Conservation (phyloP, 2,329 filamentous ascomycete genomes). For the Ilyonectria robusta region DNA sequence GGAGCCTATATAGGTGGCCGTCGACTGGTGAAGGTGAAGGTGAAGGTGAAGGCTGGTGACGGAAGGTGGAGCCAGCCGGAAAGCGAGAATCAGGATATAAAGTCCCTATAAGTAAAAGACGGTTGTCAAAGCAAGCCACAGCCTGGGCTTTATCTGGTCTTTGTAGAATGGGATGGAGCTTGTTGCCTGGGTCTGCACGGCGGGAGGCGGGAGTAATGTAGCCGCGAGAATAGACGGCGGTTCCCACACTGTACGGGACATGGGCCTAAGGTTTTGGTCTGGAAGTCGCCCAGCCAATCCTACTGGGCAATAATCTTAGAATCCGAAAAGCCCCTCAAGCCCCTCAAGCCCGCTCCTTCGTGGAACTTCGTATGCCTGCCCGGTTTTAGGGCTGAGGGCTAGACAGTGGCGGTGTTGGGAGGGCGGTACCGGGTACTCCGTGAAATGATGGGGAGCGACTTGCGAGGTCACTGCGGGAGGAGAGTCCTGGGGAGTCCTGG, state of each 20-base stretch:
- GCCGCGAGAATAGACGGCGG: conserved; percentile 28
- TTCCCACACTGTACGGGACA: conserved; percentile 43
- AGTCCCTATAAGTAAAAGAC: conserved; percentile 2
- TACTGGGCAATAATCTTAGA: conserved; percentile 30
- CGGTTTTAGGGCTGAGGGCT: conserved; percentile 22
- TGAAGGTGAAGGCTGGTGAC: conserved; percentile 14
- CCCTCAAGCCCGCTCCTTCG: conserved; percentile 11
- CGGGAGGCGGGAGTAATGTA: conserved; percentile 34
- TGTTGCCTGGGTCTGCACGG: conserved; percentile 29
- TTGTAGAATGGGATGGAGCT: conserved; percentile 27
- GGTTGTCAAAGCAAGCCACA: conserved; percentile 9
- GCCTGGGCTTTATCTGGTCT: not conserved
- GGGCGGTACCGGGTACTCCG: conserved; percentile 24
- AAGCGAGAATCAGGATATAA: not conserved
- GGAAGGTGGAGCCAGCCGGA: conserved; percentile 9
- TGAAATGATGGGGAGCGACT: conserved; percentile 22
- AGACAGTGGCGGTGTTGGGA: conserved; percentile 21
- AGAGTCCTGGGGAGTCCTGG: too few relatives aligned
- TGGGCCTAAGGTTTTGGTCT: conserved; percentile 15
- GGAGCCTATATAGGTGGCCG: conserved; percentile 28
- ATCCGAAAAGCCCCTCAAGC: conserved; percentile 11
- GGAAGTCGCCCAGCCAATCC: conserved; percentile 5
- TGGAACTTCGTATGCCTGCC: conserved; percentile 17
- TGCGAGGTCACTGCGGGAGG: conserved; percentile 18
- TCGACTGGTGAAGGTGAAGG: conserved; percentile 5